Conservation (phyloP, 2,329 filamentous ascomycete genomes). For the Ceratocystis cubensis region DNA sequence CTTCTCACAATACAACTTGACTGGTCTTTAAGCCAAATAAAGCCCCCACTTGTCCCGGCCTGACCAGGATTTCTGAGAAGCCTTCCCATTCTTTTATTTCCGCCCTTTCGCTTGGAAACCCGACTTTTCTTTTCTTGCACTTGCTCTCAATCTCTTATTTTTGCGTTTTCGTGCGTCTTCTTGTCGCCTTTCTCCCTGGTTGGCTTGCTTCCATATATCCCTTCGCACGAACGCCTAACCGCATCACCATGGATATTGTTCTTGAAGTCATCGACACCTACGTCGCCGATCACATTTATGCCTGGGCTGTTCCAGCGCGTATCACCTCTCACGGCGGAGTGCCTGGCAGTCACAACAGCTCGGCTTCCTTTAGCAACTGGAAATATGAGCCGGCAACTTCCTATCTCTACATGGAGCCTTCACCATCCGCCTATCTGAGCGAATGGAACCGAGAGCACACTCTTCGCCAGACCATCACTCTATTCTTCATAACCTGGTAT, state of each 20-base stretch:
- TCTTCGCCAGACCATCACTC: conserved; percentile 57
- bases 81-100: conserved; percentile 5
- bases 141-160: background rate
- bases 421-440: conserved; percentile 67
- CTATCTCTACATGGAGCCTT: conserved; percentile 57
- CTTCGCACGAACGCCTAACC: background rate
- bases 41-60: conserved; percentile 15
- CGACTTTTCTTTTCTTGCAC: background rate
- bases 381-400: conserved; percentile 60
- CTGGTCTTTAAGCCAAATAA: conserved; percentile 14
- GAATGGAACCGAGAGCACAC: conserved; percentile 65
- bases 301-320: conserved; percentile 51
- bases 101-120: background rate
- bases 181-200: background rate
- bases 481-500: conserved; percentile 81
- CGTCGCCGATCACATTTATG: conserved; percentile 67
- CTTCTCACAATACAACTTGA: background rate
- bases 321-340: background rate
- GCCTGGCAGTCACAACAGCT: conserved; percentile 33
- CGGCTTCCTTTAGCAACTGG: conserved; percentile 51
- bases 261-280: conserved; percentile 77
- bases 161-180: background rate
- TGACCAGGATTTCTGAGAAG: conserved; percentile 2
- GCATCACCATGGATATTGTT: conserved; percentile 69
- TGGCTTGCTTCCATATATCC: background rate